Conservation (phyloP, 1,284 basidiomycete genomes). For the Heimioporus retisporus region DNA sequence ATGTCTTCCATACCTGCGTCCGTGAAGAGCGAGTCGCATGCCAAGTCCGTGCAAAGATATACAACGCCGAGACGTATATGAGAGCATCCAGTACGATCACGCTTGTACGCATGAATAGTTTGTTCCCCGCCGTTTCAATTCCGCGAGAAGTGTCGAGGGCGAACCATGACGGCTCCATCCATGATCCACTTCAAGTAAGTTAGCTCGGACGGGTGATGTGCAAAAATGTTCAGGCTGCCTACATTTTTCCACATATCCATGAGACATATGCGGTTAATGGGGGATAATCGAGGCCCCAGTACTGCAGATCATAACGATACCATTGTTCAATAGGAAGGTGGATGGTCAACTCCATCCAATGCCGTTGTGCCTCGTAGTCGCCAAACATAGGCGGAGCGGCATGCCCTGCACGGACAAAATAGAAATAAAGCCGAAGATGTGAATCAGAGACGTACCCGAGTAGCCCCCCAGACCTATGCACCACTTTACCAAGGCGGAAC, state of each 20-base stretch:
- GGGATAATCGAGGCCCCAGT: slow-evolving; percentile 96
- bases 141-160: slow-evolving; percentile 82
- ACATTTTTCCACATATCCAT: slow-evolving; percentile 81
- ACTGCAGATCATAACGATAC: slow-evolving; percentile 90
- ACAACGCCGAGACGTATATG: slow-evolving; percentile 81
- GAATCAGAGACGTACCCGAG: slow-evolving; percentile 68
- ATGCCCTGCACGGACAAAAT: slow-evolving; percentile 58
- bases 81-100: slow-evolving; percentile 79
- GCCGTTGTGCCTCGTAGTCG: slow-evolving; percentile 94
- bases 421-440: not conserved
- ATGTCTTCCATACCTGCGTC: slow-evolving; percentile 65
- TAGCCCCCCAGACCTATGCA: slow-evolving; percentile 81
- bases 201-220: slow-evolving; percentile 10
- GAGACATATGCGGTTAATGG: slow-evolving; percentile 92
- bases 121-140: slow-evolving; percentile 73
- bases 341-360: slow-evolving; percentile 93
- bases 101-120: slow-evolving; percentile 84
- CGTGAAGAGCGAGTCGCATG: slow-evolving; percentile 72
- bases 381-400: slow-evolving; percentile 86
- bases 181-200: slow-evolving; percentile 61
- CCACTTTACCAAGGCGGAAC: slow-evolving; percentile 71
- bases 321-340: slow-evolving; percentile 81
- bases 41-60: slow-evolving; percentile 72
- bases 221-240: slow-evolving; percentile 37
- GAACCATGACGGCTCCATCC: slow-evolving; percentile 81